Evolutionary conservation across 805 yeast genomes (phyloP), one percentile per base, ranked within the genome.

Genomic region (Pichia deserticola): DNA sequence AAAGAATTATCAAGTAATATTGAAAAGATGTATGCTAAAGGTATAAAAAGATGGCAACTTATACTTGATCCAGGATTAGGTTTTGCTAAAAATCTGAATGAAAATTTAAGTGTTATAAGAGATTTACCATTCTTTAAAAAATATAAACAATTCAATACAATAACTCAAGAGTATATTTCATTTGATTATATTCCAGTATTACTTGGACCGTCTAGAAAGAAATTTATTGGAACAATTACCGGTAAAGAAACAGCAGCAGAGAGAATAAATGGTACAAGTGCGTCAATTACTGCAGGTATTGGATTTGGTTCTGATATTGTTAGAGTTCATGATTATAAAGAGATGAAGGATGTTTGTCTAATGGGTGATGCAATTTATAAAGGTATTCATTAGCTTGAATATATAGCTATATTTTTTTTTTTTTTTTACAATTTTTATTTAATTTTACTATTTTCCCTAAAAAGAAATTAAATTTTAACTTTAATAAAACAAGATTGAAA

Each of bases 41-140:
- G 96, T 5, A 79, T 92, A 1, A 72, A 75, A 51, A 81, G 92
- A 65, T 93, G 97, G 96, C 98, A 93, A 66, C 70, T 93, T 4
- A 80, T 93, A 15, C 60, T 89, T 5, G 99, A 93, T 63, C 99
- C 99, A 0, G 99, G 99, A 2, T 68, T 93, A 40, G 99, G 99
- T 2, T 93, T 93, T 67, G 97, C 98, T n/a, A 93, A 93, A 64
- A 76, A 74, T 47, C 58, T 75, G n/a, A 56, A 62, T 7, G 96
- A 90, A 60, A 92, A 90, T 63, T 56, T 90, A 34, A 74, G 74
- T 27, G 58, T 89, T 1, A 73, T 93, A 32, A 75, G 79, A 52
- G 72, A 78, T 20, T 55, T 73, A 52, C 77, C 66, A 44, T 57
- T 53, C 33, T 64, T 71, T 59, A 82, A 82, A 60, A 65, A 69